Percentiles rank a stretch among this genome's conserved stretches.
Evolutionary conservation across 768 basidiomycete genomes (phyloP).

Genomic region (Kwoniella sp.): DNA sequence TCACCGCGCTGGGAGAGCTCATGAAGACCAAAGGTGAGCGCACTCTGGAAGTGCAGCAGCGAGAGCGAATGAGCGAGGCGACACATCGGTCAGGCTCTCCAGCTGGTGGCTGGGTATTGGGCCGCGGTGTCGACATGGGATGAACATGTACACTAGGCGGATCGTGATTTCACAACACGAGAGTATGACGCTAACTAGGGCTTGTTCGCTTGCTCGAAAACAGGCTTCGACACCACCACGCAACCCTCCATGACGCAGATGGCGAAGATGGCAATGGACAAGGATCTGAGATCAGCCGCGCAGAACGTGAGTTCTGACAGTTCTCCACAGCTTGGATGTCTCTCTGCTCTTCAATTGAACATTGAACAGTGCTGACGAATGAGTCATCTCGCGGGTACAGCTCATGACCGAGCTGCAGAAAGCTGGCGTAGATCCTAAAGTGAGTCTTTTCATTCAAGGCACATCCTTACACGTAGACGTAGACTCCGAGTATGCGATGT

Average conservation of each 20-base stretch:
- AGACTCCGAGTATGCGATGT: too few species aligned
- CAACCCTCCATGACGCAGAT: conserved; percentile 44
- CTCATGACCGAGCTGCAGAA: conserved; percentile 43
- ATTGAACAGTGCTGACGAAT: not conserved
- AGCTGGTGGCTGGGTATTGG: too few species aligned
- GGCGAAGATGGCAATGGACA: conserved; percentile 45
- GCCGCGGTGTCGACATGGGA: too few species aligned
- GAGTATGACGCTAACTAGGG: too few species aligned
- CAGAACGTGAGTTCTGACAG: conserved; percentile 30
- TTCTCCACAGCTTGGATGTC: too few species aligned
- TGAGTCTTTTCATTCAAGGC: not conserved
- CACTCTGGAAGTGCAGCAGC: too few species aligned
- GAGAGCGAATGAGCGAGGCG: too few species aligned
- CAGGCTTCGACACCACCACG: conserved; percentile 45
- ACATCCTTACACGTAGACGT: not conserved
- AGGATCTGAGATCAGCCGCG: conserved; percentile 42
- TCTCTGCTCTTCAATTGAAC: too few species aligned
- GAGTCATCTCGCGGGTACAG: conserved; percentile 9
- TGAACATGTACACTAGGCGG: too few species aligned
- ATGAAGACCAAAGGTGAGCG: conserved; percentile 47
- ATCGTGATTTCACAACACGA: too few species aligned
- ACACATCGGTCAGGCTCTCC: too few species aligned
- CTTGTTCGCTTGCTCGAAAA: too few species aligned
- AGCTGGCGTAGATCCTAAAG: conserved; percentile 47
- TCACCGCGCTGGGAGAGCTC: conserved; percentile 37